Base-by-base conservation (phyloP, 768 basidiomycete genomes). In the Tulasnella sp. region DNA sequence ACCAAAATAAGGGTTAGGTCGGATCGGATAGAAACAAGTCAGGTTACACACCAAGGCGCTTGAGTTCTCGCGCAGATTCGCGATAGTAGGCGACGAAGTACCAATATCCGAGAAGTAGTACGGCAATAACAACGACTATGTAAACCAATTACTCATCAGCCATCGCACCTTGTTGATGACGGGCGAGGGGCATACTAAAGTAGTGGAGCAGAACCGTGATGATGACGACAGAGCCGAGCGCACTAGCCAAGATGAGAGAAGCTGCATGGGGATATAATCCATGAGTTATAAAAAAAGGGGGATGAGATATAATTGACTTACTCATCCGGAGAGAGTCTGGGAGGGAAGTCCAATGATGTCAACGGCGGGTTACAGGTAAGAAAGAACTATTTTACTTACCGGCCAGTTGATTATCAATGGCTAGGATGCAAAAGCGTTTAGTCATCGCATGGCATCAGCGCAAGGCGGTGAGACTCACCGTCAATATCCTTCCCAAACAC, bases 11-110 rank as follows among this genome's bases (percentile, higher is more conserved):
- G 34, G 5, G 34, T 38, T 38, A 38, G 5, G 34, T 7, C 15
- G 34, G 34, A 5, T 38, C 15, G 34, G n/a, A n/a, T n/a, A n/a
- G n/a, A n/a, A n/a, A n/a, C n/a, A n/a, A n/a, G n/a, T n/a, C 34
- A 7, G 7, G 34, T 38, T 15, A 42, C 69, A 45, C 41, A 74
- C 74, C 74, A 15, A 79, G 66, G 3, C 78, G 73, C 67, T 88
- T 90, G 67, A 88, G 73, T 68, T 89, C 86, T 52, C 86, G 73
- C 0, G 86, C 82, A 62, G 83, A 83, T 3, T 78, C 76, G 26
- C 83, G 75, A 70, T 89, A 92, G 73, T 82, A 89, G 0, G 73
- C 72, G 2, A 82, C 81, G 58, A 83, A 81, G 67, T 84, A 81
- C 53, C 70, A 75, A 69, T 88, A 90, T 3, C 80, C 77, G n/a